Base-by-base conservation (phyloP, 1,139 yeast species). In the Debaryomycetaceae sp. region DNA sequence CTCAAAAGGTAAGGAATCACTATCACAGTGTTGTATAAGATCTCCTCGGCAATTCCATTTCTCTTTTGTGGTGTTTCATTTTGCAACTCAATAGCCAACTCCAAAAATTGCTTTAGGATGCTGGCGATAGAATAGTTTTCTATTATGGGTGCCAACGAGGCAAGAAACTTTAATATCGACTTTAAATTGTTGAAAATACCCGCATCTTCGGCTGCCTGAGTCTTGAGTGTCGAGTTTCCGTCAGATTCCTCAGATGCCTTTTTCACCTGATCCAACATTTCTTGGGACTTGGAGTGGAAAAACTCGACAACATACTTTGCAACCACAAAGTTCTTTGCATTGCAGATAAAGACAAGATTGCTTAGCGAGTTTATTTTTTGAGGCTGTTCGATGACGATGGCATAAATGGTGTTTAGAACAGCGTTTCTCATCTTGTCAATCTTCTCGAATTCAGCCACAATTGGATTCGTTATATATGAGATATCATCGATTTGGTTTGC, bases 351-450 rank as follows among this genome's bases (percentile, higher is more conserved):
- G 8, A 91, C 68, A 52, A 89, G 74, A n/a, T 85, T 81, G 31
- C 89, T 78, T 48, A 91, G 67, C 23, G 85, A 79, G 24, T 83
- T 80, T 48, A 85, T 79, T 61, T 91, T 93, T 54, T 91, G 96
- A 1, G 98, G 98, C 63, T 91, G 97, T 63, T 93, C 99, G 37
- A 78, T 66, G 7, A 87, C 73, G 38, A 87, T 79, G 1, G 96
- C 89, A 48, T 76, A 75, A 31, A 89, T 63, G 1, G 90, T 86
- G 43, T 76, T 74, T 55, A 85, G 70, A 22, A 86, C 71, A 14
- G 85, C 80, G 42, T 66, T 69, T 48, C 89, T 75, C 50, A 85
- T 78, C 45, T 75, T 76, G 50, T 81, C 85, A 47, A 84, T 86
- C 48, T 76, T 78, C 52, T 81, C 89, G 53, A 84, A 81, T 55